Base-by-base conservation (phyloP, 352 stramenopile species). In the Globisporangium echinulatum region DNA sequence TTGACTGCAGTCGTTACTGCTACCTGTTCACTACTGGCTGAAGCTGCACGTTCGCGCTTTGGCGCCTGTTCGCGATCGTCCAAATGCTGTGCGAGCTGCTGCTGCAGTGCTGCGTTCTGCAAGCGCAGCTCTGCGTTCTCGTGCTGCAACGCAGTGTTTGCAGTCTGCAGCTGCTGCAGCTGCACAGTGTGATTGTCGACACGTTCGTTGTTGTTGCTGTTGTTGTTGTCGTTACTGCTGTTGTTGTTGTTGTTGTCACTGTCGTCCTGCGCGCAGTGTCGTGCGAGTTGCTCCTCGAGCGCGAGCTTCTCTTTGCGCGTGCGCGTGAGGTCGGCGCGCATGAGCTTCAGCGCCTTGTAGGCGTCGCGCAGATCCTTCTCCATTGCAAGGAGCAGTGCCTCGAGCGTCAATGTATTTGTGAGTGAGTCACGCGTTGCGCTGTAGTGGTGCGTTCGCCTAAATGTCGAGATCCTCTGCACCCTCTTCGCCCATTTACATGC, bases 311-410 rank as follows among this genome's bases (percentile, higher is more conserved):
- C 61, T 39, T 58, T 62, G 49, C 59, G 60, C 17, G 61, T 71
- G 58, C 56, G 52, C 56, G 57, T 19, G 15, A 66, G 39, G 53
- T 62, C 58, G 2, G 58, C 58, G 58, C 58, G 61, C 49, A 62
- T 56, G n/a, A 67, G 61, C 55, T 58, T 62, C 42, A 68, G 46
- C 44, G 63, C 58, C 58, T 58, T 66, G 58, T 69, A 69, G 39
- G 58, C 58, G 33, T 69, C 63, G 44, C 58, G 58, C 52, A 69
- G 58, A 37, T 69, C 59, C 52, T 56, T 62, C 36, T 51, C 40
- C 57, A 58, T 59, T 25, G 19, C 19, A 25, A 25, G 19, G 19
- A 25, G 19, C 19, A 25, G 19, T 25, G 19, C 19, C 19, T 25
- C 19, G 19, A 25, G 19, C 19, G 19, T 25, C 19, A 2, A 25